Conservation (phyloP, 2,329 filamentous ascomycete species). For the Verticillium nonalfalfae region DNA sequence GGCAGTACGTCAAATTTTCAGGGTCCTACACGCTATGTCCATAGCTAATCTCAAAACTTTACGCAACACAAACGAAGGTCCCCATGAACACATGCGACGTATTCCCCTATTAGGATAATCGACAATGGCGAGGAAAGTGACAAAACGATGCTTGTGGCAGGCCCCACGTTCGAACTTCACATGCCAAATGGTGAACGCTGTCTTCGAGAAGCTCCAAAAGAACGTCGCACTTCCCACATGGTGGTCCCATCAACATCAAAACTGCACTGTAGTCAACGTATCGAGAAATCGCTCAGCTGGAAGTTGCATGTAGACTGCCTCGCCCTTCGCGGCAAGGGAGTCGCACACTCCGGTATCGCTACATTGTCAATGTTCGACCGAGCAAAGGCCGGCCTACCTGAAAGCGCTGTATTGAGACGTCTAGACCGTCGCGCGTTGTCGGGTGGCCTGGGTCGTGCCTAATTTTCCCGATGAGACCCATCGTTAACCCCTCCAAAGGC, state of each 20-base stretch:
- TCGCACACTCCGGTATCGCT: neutral
- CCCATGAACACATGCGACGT: neutral
- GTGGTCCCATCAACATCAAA: neutral
- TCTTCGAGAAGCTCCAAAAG: neutral
- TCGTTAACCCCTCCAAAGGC: neutral
- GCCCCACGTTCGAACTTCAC: neutral
- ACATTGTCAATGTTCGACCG: neutral
- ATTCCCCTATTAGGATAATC: neutral
- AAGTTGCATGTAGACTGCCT: neutral
- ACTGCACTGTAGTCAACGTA: neutral
- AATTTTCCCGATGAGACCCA: neutral
- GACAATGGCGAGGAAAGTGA: neutral
- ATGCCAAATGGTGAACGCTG: neutral
- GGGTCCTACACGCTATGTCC: neutral
- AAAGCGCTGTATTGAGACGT: neutral
- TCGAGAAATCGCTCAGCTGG: neutral
- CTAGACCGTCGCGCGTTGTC: neutral
- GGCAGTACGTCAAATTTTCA: neutral
- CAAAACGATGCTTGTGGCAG: no score
- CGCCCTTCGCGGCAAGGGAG: neutral
- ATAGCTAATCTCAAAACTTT: neutral
- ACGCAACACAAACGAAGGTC: neutral
- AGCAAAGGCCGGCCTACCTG: neutral
- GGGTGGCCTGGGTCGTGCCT: neutral
- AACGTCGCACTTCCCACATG: neutral